phyloP scores from a whole-genome alignment of 2,329 filamentous ascomycete genomes.

The Byssothecium circinans region DNA sequence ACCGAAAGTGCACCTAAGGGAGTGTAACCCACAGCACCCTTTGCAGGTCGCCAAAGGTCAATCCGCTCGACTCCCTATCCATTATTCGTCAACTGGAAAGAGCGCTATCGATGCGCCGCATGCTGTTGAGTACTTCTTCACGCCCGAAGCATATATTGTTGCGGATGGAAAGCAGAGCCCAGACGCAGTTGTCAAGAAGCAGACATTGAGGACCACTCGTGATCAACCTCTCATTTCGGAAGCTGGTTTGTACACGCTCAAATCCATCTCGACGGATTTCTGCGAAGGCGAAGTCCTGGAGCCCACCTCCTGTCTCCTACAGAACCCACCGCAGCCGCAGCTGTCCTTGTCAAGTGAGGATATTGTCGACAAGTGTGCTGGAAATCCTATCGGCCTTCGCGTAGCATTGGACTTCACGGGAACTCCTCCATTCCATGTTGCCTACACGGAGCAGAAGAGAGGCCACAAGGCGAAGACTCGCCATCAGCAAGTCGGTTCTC shows the following conservation, averaged over 20 bases:
- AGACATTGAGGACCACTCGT: constrained; percentile 62
- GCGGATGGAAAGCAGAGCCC: constrained; percentile 68
- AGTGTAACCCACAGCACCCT: constrained; percentile 78
- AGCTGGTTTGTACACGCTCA: constrained; percentile 84
- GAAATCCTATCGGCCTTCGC: constrained; percentile 85
- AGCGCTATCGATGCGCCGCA: constrained; percentile 66
- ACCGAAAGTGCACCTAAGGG: constrained; percentile 69
- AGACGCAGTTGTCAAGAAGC: constrained; percentile 59
- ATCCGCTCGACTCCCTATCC: constrained; percentile 68
- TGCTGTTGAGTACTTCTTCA: constrained; percentile 79
- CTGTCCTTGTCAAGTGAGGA: constrained; percentile 74
- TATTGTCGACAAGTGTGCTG: constrained; percentile 92
- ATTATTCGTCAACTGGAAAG: constrained; percentile 65
- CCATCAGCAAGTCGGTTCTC: constrained; percentile 60
- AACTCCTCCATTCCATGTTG: constrained; percentile 85
- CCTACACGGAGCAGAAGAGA: constrained; percentile 71
- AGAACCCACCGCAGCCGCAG: constrained; percentile 87
- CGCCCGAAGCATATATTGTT: constrained; percentile 68
- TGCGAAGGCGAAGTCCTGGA: constrained; percentile 90
- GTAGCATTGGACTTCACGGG: constrained; percentile 89
- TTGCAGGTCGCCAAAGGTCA: constrained; percentile 81
- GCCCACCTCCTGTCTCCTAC: constrained; percentile 86
- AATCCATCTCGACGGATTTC: constrained; percentile 74
- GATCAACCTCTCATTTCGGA: constrained; percentile 70
- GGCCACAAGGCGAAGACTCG: constrained; percentile 55